Percentiles rank a stretch among this genome's conserved stretches.
These are phyloP conservation scores for Peronospora destructor DNA, from an alignment of 352 stramenopile species.

Conservation along the genomic window DNA sequence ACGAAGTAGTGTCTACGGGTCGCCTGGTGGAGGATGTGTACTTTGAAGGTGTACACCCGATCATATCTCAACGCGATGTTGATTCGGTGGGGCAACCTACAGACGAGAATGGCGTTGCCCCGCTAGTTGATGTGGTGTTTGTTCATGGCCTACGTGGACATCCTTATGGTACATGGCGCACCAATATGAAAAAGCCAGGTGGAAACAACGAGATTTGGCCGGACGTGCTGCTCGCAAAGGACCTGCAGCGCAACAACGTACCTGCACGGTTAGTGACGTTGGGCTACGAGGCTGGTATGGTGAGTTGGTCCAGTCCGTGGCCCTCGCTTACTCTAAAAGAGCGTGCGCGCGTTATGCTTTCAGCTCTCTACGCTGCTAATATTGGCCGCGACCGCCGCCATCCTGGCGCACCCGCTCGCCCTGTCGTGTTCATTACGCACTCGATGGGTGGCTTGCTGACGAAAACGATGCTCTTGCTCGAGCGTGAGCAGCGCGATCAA, in stretches of 20 bases:
- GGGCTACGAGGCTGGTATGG: constrained; percentile 76
- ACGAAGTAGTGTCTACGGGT: constrained; percentile 34
- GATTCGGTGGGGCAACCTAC: constrained; percentile 6
- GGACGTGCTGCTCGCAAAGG: constrained; percentile 52
- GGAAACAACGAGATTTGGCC: constrained; percentile 66
- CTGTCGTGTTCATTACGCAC: constrained; percentile 82
- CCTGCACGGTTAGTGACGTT: constrained; percentile 61
- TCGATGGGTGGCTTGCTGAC: constrained; percentile 83
- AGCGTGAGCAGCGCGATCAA: constrained; percentile 26
- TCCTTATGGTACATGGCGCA: constrained; percentile 77
- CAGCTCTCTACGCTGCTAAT: constrained; percentile 57
- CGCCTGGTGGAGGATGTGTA: constrained; percentile 45
- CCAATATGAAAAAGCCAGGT: constrained; percentile 59
- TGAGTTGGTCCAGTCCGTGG: constrained; percentile 83
- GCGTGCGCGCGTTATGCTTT: constrained; percentile 62
- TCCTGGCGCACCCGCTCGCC: constrained; percentile 15
- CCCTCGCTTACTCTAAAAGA: constrained; percentile 75
- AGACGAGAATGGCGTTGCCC: constrained; percentile 1
- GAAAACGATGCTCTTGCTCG: constrained; percentile 76
- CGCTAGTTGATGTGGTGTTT: constrained; percentile 67
- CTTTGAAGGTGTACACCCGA: constrained; percentile 70
- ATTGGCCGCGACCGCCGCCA: constrained; percentile 34
- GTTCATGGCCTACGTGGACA: constrained; percentile 79
- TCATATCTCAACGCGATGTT: constrained; percentile 34
- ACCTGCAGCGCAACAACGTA: constrained; percentile 41